Evolutionary conservation across 768 basidiomycete genomes (phyloP).

Genomic region (Termitomyces sp.): DNA sequence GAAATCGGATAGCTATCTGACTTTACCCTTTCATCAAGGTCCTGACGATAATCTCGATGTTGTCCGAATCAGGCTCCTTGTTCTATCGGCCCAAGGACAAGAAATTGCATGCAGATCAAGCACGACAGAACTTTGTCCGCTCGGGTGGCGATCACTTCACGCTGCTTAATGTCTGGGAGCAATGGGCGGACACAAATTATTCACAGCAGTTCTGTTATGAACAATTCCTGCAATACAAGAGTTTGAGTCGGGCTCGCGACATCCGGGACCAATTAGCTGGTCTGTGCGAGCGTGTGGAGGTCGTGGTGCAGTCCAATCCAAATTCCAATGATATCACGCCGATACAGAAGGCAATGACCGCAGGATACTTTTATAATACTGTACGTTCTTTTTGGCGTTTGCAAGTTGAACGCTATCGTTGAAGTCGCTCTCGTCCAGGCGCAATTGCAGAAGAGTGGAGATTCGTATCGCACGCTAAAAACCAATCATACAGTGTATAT

Average conservation of each 20-base stretch:
- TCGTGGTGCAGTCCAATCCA: slow-evolving; percentile 81
- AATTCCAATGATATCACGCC: slow-evolving; percentile 92
- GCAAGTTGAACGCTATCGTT: neutral
- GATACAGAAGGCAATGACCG: slow-evolving; percentile 91
- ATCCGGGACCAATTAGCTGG: slow-evolving; percentile 95
- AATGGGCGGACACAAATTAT: slow-evolving; percentile 98
- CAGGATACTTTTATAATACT: slow-evolving; percentile 96
- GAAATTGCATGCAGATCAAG: slow-evolving; percentile 95
- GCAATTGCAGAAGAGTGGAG: slow-evolving; percentile 91
- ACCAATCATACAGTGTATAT: slow-evolving; percentile 96
- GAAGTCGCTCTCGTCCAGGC: slow-evolving; percentile 44
- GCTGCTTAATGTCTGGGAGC: slow-evolving; percentile 95
- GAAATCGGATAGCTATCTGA: neutral
- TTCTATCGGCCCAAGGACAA: slow-evolving; percentile 99
- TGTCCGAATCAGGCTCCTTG: slow-evolving; percentile 91
- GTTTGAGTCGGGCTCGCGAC: slow-evolving; percentile 89
- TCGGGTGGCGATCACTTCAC: slow-evolving; percentile 98
- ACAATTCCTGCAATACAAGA: slow-evolving; percentile 94
- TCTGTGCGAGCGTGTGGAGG: slow-evolving; percentile 95
- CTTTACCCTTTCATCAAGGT: slow-evolving; percentile 44
- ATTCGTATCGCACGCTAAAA: slow-evolving; percentile 95
- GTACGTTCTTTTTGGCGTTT: slow-evolving; percentile 35
- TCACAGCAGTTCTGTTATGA: slow-evolving; percentile 97
- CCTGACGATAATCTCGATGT: slow-evolving; percentile 95
- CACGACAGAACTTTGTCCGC: slow-evolving; percentile 94